phyloP scores from a whole-genome alignment of 2,329 filamentous ascomycete genomes.

The Xylaria hypoxylon region DNA sequence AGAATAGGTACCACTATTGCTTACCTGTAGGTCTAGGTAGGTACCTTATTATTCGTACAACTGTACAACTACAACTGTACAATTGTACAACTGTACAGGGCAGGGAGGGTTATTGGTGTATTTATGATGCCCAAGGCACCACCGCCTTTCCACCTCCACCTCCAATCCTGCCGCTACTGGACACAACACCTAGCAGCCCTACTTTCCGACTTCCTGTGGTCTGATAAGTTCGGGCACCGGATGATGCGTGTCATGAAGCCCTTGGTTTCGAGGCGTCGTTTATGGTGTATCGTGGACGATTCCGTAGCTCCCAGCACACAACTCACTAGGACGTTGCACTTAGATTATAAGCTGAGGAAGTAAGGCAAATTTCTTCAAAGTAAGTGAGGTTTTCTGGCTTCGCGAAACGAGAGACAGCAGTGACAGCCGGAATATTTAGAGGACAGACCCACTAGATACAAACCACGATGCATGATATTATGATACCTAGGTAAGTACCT shows the following conservation, averaged over 20 bases:
- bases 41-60: not conserved
- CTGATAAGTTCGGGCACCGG: slow-evolving; percentile 30
- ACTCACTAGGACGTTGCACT: slow-evolving; percentile 5
- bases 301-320: not conserved
- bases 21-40: not conserved
- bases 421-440: slow-evolving; percentile 5
- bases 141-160: slow-evolving; percentile 19
- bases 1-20: not conserved
- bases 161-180: slow-evolving; percentile 17
- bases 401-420: slow-evolving; percentile 24
- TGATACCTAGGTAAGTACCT: not conserved
- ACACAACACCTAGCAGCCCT: slow-evolving; percentile 23
- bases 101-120: not conserved
- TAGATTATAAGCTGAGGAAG: slow-evolving; percentile 1
- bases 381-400: slow-evolving; percentile 18
- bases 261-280: slow-evolving; percentile 24
- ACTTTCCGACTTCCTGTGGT: slow-evolving; percentile 19
- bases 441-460: slow-evolving; percentile 19
- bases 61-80: not conserved
- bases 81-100: not conserved
- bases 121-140: slow-evolving; percentile 36
- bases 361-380: no score
- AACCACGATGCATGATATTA: not conserved
- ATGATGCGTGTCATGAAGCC: slow-evolving; percentile 35
- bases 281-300: slow-evolving; percentile 6